Percentiles rank a stretch among this genome's conserved stretches.
Conservation (phyloP, 805 yeast species). For the Hanseniaspora nectarophila region DNA sequence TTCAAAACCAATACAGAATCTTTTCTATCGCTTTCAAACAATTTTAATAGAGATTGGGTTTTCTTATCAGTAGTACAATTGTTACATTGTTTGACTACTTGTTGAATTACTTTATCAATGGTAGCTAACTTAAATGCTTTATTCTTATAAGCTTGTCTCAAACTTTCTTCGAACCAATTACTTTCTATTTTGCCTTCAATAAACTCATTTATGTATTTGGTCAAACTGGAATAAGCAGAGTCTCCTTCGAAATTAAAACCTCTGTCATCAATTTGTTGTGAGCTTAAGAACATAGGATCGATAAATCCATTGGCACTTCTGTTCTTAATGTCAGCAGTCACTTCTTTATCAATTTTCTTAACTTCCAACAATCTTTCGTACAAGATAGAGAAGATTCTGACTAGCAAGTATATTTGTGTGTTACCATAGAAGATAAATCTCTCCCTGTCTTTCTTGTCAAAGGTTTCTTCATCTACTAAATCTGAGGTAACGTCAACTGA, state of each 20-base stretch:
- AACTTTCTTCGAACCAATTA: slow-evolving; percentile 86
- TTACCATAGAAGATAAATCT: slow-evolving; percentile 74
- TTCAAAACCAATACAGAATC: slow-evolving; percentile 56
- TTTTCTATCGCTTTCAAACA: slow-evolving; percentile 73
- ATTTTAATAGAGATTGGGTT: slow-evolving; percentile 64
- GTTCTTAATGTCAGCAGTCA: slow-evolving; percentile 55
- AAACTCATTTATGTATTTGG: slow-evolving; percentile 58
- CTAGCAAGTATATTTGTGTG: slow-evolving; percentile 75
- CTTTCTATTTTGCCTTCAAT: slow-evolving; percentile 88
- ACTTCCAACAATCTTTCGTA: slow-evolving; percentile 72
- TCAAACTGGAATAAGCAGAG: slow-evolving; percentile 67
- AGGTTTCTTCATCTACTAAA: slow-evolving; percentile 23
- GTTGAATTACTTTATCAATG: slow-evolving; percentile 80
- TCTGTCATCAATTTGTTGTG: slow-evolving; percentile 69
- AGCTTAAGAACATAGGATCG: slow-evolving; percentile 66
- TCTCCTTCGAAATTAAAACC: slow-evolving; percentile 60
- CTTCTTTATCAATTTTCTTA: slow-evolving; percentile 57
- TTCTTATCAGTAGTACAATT: slow-evolving; percentile 65
- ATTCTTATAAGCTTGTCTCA: slow-evolving; percentile 89
- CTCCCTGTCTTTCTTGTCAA: slow-evolving; percentile 33
- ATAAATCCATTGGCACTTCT: slow-evolving; percentile 67
- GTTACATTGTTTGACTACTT: slow-evolving; percentile 76
- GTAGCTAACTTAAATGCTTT: slow-evolving; percentile 88
- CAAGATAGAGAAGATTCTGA: slow-evolving; percentile 71
- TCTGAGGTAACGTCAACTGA: slow-evolving; percentile 10